These are phyloP conservation scores for Paramecium tetraurelia DNA, from an alignment of 73 alveolate species.

Conservation along the genomic window DNA sequence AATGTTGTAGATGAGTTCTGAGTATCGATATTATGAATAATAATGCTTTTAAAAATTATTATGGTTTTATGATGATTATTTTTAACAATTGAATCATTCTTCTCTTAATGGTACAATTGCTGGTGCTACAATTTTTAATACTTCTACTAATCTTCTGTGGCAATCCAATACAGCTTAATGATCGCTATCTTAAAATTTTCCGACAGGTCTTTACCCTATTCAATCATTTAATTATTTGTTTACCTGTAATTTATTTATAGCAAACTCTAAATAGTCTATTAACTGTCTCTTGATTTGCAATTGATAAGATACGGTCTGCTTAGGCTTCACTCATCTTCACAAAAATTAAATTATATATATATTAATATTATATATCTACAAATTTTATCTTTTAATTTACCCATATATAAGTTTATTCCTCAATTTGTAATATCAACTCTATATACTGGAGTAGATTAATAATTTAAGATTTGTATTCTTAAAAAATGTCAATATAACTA, in stretches of 20 bases:
- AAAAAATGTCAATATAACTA: background rate
- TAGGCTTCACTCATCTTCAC: background rate
- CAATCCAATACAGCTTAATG: constrained; percentile 17
- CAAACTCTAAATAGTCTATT: constrained; percentile 40
- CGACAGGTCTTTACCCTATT: constrained; percentile 15
- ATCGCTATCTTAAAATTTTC: background rate
- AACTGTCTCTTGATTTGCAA: background rate
- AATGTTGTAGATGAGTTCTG: background rate
- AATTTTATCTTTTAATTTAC: background rate
- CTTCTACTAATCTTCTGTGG: background rate
- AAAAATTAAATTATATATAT: background rate
- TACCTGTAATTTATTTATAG: constrained; percentile 6
- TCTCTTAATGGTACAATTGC: background rate
- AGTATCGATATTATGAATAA: no score
- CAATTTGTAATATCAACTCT: background rate
- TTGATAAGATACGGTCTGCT: background rate
- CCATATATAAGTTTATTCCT: background rate
- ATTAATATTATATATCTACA: background rate
- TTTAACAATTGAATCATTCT: background rate
- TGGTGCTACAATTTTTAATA: constrained; percentile 23
- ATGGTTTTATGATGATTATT: background rate
- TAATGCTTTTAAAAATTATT: background rate
- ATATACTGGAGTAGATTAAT: background rate
- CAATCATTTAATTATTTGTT: background rate
- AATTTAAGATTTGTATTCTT: background rate